Percentiles rank a stretch among this genome's conserved stretches.
These are phyloP conservation scores for Cynanchum wilfordii DNA, from an alignment of 257 asterid species.

Conservation along the genomic window DNA sequence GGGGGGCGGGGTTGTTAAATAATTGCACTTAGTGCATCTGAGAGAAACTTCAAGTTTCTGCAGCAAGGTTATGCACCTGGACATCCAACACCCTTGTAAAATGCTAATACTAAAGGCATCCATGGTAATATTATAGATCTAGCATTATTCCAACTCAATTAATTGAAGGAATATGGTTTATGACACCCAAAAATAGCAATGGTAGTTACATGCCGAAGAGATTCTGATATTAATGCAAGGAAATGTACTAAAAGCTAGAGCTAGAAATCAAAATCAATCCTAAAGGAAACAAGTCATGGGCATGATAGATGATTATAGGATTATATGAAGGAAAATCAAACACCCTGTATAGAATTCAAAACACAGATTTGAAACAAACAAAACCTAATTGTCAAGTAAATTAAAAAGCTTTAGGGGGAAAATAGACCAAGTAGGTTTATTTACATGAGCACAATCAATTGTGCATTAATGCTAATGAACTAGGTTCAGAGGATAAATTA, in stretches of 20 bases:
- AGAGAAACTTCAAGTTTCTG: background rate
- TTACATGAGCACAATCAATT: background rate
- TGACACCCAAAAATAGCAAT: too few species aligned
- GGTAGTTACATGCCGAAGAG: too few species aligned
- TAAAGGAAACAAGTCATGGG: too few species aligned
- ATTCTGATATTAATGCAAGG: too few species aligned
- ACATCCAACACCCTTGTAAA: background rate
- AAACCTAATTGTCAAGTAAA: background rate
- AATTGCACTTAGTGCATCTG: background rate
- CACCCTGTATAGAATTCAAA: too few species aligned
- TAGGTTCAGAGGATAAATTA: background rate
- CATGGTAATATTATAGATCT: background rate
- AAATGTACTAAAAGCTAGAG: too few species aligned
- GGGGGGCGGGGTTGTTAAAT: background rate
- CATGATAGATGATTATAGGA: too few species aligned
- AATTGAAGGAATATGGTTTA: too few species aligned
- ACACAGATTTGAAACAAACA: too few species aligned
- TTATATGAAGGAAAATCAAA: too few species aligned
- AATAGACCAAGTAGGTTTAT: background rate
- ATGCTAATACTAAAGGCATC: background rate
- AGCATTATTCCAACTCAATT: too few species aligned
- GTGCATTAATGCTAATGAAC: background rate
- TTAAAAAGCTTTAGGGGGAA: background rate
- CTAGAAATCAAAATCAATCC: too few species aligned
- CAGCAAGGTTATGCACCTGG: background rate